Evolutionary conservation across 352 stramenopile genomes (phyloP).

Genomic region (Phytopythium litorale): DNA sequence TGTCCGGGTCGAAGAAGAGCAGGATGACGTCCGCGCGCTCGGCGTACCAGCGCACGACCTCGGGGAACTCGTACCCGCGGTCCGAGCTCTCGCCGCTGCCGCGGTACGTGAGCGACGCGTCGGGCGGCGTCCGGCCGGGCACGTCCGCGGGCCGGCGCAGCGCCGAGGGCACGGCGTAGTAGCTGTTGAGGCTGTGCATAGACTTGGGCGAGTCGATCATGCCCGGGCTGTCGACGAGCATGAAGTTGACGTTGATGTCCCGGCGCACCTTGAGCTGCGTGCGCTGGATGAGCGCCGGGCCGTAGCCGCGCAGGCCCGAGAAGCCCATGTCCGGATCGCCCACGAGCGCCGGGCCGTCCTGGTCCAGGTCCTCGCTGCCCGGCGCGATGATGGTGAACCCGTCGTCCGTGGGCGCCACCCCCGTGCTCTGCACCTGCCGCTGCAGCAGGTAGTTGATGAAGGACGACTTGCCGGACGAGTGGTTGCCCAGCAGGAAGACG

Average conservation of each 20-base stretch:
- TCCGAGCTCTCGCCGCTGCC: conserved; percentile 52
- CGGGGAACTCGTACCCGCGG: conserved; percentile 97
- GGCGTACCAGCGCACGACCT: conserved; percentile 97
- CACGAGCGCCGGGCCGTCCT: conserved; percentile 94
- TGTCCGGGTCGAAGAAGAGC: conserved; percentile 99
- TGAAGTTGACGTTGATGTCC: conserved; percentile 94
- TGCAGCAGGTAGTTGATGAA: conserved; percentile 99
- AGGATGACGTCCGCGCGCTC: conserved; percentile 98
- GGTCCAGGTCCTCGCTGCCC: conserved; percentile 94
- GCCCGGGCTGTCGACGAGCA: conserved; percentile 98
- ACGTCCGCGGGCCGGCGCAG: conserved; percentile 18
- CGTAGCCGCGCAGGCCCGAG: conserved; percentile 93
- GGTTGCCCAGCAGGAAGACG: conserved; percentile 99
- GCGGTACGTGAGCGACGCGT: conserved; percentile 27
- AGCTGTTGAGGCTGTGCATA: conserved; percentile 48
- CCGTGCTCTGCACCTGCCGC: conserved; percentile 95
- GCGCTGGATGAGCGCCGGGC: conserved; percentile 97
- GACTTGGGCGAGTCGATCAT: conserved; percentile 98
- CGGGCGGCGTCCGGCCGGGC: neutral
- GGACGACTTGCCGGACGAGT: conserved; percentile 97
- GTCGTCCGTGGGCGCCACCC: conserved; percentile 99
- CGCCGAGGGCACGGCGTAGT: conserved; percentile 34
- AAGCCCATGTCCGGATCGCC: conserved; percentile 99
- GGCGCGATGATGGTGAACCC: conserved; percentile 99
- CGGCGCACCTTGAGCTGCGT: conserved; percentile 97